Evolutionary conservation across 805 yeast genomes (phyloP), one percentile per base, ranked within the genome.

Genomic region (Candida verbasci): DNA sequence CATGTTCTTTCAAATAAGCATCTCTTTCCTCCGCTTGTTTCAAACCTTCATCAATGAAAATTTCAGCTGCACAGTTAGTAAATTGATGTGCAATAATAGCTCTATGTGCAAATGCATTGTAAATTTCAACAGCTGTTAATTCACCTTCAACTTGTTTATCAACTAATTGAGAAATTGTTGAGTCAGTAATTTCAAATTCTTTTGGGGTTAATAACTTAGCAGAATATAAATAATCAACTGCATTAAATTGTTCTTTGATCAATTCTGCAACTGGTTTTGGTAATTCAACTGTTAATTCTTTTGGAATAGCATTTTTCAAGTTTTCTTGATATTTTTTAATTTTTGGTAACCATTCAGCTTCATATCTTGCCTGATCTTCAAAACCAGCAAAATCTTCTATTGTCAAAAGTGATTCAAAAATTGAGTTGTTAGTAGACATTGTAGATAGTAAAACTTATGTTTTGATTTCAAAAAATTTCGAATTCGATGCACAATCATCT

Each of bases 31-130:
- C 55, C 4, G 87, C 87, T 39, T 70, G 64, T 39, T 61, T 62
- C 36, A 80, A 59, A 9, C 86, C 88, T 40, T 76, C 74, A 9
- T 76, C 78, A 26, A 76, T 61, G 50, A 82, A 78, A 36, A 60
- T 45, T 41, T 62, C 66, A 50, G 60, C 37, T 14, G 69, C 69
- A 47, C 70, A 64, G 39, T 68, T 65, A 42, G 70, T 65, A 48
- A 67, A 60, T 45, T 67, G 73, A 35, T 67, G 71, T 9, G 63
- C 62, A 40, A 67, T 63, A n/a, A 60, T 52, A 9, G 63, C 69
- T 49, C 72, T 56, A 37, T 62, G 61, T 22, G 69, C 69, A 48
- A 52, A 67, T 2, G 73, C 71, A 42, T 63, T 60, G 42, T 56
- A 62, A 17, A 64, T 70, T 38, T 62, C 55, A 5, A 62, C 71